A percentile compares a stretch with the other conserved stretches of the same genome.
Conservation (phyloP, 768 basidiomycete genomes). For the Rossbeevera mucosa region DNA sequence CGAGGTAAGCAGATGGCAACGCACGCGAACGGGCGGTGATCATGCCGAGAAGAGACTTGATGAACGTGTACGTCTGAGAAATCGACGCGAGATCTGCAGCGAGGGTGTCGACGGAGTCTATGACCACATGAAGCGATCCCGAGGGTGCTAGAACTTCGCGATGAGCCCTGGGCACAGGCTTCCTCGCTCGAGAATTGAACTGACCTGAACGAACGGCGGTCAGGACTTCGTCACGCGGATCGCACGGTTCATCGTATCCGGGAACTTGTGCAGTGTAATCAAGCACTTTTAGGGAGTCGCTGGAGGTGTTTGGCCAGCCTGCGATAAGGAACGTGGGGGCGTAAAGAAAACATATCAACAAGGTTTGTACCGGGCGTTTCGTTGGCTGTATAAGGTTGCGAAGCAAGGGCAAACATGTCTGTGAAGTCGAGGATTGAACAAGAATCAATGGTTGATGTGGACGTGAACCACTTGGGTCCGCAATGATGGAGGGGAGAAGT, state of each 20-base stretch:
- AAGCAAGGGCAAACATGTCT: slow-evolving; percentile 54
- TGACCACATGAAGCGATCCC: slow-evolving; percentile 54
- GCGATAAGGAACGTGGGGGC: slow-evolving; percentile 47
- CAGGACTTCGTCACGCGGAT: slow-evolving; percentile 37
- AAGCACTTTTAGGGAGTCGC: slow-evolving; percentile 34
- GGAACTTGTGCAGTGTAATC: slow-evolving; percentile 52
- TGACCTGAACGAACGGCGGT: slow-evolving; percentile 38
- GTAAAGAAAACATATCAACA: slow-evolving; percentile 57
- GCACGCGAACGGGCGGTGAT: slow-evolving; percentile 49
- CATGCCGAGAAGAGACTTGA: slow-evolving; percentile 44
- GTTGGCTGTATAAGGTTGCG: slow-evolving; percentile 38
- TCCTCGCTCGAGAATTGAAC: neutral
- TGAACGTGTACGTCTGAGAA: slow-evolving; percentile 48
- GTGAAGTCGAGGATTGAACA: slow-evolving; percentile 56
- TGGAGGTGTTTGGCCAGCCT: slow-evolving; percentile 17
- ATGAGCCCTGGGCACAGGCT: slow-evolving; percentile 5
- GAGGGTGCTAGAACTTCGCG: slow-evolving; percentile 30
- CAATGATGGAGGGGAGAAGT: slow-evolving; percentile 26
- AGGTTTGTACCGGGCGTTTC: slow-evolving; percentile 20
- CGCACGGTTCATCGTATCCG: slow-evolving; percentile 43
- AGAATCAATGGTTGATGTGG: slow-evolving; percentile 45
- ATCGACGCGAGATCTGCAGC: slow-evolving; percentile 52
- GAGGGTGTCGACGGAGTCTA: slow-evolving; percentile 73
- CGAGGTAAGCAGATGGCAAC: slow-evolving; percentile 11
- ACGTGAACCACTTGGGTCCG: slow-evolving; percentile 15